Evolutionary conservation across 225 moss, liverwort and hornwort genomes (phyloP).

Genomic region (Marchantia polymorpha): DNA sequence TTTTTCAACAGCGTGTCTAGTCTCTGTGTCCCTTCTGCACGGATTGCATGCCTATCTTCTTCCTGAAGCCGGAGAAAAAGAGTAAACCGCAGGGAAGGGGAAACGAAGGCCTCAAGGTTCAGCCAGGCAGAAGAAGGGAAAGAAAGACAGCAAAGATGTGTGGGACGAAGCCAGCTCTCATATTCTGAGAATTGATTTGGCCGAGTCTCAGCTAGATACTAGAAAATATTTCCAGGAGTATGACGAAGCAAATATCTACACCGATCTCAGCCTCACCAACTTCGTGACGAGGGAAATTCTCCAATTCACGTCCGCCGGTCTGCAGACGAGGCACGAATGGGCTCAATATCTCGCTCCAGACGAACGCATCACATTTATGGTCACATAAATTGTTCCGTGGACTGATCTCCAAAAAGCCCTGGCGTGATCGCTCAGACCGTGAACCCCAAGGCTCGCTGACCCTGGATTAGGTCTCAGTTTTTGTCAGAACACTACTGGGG

Average conservation of each 20-base stretch:
- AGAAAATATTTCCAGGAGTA: constrained; percentile 39
- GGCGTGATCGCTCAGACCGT: too few relatives aligned
- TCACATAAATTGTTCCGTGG: too few relatives aligned
- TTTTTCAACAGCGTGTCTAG: constrained; percentile 32
- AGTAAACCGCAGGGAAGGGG: constrained; percentile 20
- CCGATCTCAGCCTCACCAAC: constrained; percentile 21
- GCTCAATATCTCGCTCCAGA: constrained; percentile 22
- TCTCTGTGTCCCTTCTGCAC: constrained; percentile 26
- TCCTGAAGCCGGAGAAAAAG: constrained; percentile 27
- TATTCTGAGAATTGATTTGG: constrained; percentile 30
- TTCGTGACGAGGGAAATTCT: constrained; percentile 32
- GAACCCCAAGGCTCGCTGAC: too few relatives aligned
- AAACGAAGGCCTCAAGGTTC: constrained; percentile 3
- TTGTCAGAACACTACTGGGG: background rate
- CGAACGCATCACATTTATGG: constrained; percentile 37
- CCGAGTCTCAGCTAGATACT: constrained; percentile 30
- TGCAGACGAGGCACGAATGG: constrained; percentile 25
- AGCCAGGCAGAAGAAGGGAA: constrained; percentile 12
- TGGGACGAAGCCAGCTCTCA: constrained; percentile 33
- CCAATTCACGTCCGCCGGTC: background rate
- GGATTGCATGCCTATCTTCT: constrained; percentile 38
- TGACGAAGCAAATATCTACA: constrained; percentile 37
- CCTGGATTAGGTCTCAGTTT: constrained; percentile 51
- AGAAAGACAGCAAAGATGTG: constrained; percentile 19
- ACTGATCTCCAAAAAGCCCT: too few relatives aligned